phyloP scores from a whole-genome alignment of 495 filamentous ascomycete species.

The Talaromyces adpressus region DNA sequence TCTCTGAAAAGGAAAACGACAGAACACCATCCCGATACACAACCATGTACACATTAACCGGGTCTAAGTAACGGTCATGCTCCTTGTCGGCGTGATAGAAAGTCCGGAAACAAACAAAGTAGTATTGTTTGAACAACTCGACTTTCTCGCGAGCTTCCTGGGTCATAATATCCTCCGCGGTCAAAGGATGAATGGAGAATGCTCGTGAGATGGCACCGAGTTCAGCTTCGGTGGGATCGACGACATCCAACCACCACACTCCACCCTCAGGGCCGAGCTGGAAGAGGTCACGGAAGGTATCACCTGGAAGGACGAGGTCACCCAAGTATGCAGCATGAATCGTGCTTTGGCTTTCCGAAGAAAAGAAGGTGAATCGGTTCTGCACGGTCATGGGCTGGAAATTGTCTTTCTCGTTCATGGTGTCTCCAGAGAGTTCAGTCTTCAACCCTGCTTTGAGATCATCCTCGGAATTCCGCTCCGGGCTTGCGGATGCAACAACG shows the following conservation, averaged over 20 bases:
- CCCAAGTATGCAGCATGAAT: conserved; percentile 85
- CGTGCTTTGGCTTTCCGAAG: conserved; percentile 82
- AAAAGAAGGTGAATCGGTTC: conserved; percentile 91
- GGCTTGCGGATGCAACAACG: conserved; percentile 22
- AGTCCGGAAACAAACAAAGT: conserved; percentile 94
- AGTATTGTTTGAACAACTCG: conserved; percentile 93
- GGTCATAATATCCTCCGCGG: conserved; percentile 87
- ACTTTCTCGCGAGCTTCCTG: conserved; percentile 97
- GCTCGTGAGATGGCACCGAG: conserved; percentile 81
- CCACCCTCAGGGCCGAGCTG: conserved; percentile 65
- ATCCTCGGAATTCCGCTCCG: conserved; percentile 17
- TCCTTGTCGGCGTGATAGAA: conserved; percentile 77
- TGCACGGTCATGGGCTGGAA: conserved; percentile 46
- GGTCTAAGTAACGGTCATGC: conserved; percentile 73
- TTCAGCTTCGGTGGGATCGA: conserved; percentile 84
- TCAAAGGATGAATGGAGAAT: conserved; percentile 89
- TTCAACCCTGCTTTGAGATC: conserved; percentile 14
- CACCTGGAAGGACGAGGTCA: conserved; percentile 78
- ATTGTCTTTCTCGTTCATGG: conserved; percentile 26
- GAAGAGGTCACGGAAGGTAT: conserved; percentile 84
- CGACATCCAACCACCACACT: conserved; percentile 94
- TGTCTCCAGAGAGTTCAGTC: conserved; percentile 17
- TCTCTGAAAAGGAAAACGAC: conserved; percentile 84
- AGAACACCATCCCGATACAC: conserved; percentile 94
- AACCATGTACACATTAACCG: conserved; percentile 91